These are phyloP conservation scores for Rhodotorula mucilaginosa DNA, from an alignment of 1,284 basidiomycete species.

Conservation along the genomic window DNA sequence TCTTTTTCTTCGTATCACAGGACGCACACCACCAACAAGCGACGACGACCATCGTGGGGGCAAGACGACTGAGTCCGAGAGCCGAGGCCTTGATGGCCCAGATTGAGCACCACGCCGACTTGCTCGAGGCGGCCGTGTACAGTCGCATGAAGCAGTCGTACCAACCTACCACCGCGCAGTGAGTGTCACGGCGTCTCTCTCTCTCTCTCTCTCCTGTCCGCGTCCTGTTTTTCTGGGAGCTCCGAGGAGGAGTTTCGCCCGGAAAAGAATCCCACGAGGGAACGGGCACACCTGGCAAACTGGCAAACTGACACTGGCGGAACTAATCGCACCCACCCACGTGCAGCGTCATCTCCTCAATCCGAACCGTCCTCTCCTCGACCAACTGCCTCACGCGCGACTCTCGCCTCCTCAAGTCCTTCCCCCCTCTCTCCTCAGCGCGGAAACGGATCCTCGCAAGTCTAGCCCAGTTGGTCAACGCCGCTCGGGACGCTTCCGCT, in stretches of 20 bases:
- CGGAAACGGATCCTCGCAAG: constrained; percentile 78
- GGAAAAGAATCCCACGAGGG: too few relatives aligned
- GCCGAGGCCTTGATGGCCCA: constrained; percentile 54
- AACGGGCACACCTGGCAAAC: too few relatives aligned
- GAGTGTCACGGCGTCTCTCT: neutral
- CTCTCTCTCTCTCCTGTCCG: neutral
- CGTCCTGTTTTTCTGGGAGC: neutral
- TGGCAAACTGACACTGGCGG: neutral
- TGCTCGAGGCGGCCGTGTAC: constrained; percentile 79
- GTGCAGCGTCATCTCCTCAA: constrained; percentile 75
- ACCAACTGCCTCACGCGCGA: constrained; percentile 84
- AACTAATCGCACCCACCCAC: neutral
- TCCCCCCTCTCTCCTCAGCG: constrained; percentile 68
- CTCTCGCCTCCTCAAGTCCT: constrained; percentile 65
- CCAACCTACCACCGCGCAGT: constrained; percentile 62
- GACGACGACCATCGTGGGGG: too few relatives aligned
- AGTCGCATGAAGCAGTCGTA: constrained; percentile 74
- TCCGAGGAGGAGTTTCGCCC: too few relatives aligned
- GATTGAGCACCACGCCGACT: constrained; percentile 75
- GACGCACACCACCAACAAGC: too few relatives aligned
- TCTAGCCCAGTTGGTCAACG: constrained; percentile 77
- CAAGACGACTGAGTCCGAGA: neutral
- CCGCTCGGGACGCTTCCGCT: constrained; percentile 72
- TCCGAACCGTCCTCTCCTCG: constrained; percentile 80
- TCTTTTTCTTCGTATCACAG: too few relatives aligned